Evolutionary conservation across 1,284 basidiomycete species (phyloP), one percentile per base, ranked within the genome.

Genomic region (Malassezia vespertilionis): DNA sequence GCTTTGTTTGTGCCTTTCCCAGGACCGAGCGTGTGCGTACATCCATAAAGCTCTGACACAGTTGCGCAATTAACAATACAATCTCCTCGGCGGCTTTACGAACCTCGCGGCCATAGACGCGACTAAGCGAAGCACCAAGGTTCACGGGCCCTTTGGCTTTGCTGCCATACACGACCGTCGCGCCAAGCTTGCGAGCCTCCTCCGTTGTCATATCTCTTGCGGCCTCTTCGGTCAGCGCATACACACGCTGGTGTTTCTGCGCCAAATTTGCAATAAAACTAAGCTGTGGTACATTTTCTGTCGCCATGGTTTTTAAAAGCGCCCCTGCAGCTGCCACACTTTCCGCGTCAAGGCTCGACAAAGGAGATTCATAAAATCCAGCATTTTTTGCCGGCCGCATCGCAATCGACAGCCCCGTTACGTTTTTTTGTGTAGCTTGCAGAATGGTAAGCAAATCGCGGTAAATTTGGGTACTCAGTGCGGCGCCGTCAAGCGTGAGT

Each of bases 181-280:
- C 58, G n/a, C 58, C 58, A 52, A 57, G 54, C 9, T 53, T 49
- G 2, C 52, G 51, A 24, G 58, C 58, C 21, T 55, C 39, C 33
- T 56, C 41, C 21, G 58, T 18, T 3, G 28, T 34, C 11, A 18
- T n/a, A 21, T 51, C 43, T 21, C 35, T 23, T 2, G 30, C 31
- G 3, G 37, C 47, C 10, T 30, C 36, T 5, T 51, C 48, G 6
- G 30, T 30, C 17, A 32, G 33, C 3, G 3, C 11, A 24, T 40
- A 54, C 0, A 54, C 46, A 2, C 22, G 17, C n/a, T 54, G 48
- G 34, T 58, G 48, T 51, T 62, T 64, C 44, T 50, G 54, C 1
- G 61, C 58, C 6, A 60, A 55, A 37, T 62, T 60, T 33, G 60
- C 56, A 21, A 64, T 47, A 27, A 64, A 64, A 26, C 54, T 56